phyloP scores from a whole-genome alignment of 192 early-diverging fungal genomes.

The Coemansia sp. region DNA sequence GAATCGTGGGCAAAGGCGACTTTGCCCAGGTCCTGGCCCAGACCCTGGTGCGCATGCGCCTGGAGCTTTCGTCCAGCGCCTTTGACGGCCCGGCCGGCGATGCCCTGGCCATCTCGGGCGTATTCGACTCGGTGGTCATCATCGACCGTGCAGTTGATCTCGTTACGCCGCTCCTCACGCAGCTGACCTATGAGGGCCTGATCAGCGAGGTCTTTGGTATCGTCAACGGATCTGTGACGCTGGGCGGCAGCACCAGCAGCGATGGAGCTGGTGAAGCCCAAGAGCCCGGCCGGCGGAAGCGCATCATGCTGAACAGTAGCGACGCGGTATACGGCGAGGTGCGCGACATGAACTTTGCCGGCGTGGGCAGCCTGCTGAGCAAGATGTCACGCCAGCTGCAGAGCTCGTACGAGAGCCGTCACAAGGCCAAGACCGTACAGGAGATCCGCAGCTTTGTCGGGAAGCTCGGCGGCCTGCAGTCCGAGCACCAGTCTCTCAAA shows the following conservation, averaged over 20 bases:
- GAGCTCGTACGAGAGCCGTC: conserved; percentile 80
- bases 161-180: conserved; percentile 87
- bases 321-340: conserved; percentile 78
- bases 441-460: conserved; percentile 92
- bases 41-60: conserved; percentile 76
- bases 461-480: conserved; percentile 72
- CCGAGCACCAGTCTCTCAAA: conserved; percentile 78
- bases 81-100: conserved; percentile 9
- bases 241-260: conserved; percentile 7
- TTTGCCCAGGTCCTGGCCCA: conserved; percentile 67
- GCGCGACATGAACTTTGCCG: conserved; percentile 86
- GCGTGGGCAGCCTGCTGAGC: conserved; percentile 78
- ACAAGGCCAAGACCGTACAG: conserved; percentile 83
- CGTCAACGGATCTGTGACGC: conserved; percentile 33
- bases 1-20: conserved; percentile 87
- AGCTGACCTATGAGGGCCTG: conserved; percentile 94
- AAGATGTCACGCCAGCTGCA: conserved; percentile 81
- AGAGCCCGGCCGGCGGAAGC: conserved; percentile 56
- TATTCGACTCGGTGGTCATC: conserved; percentile 78
- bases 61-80: conserved; percentile 56
- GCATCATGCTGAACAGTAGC: conserved; percentile 70
- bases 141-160: conserved; percentile 88
- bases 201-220: conserved; percentile 93
- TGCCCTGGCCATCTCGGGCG: conserved; percentile 51
- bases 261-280: neutral